Evolutionary conservation across 805 yeast genomes (phyloP).

Genomic region (Ogataea corticis): DNA sequence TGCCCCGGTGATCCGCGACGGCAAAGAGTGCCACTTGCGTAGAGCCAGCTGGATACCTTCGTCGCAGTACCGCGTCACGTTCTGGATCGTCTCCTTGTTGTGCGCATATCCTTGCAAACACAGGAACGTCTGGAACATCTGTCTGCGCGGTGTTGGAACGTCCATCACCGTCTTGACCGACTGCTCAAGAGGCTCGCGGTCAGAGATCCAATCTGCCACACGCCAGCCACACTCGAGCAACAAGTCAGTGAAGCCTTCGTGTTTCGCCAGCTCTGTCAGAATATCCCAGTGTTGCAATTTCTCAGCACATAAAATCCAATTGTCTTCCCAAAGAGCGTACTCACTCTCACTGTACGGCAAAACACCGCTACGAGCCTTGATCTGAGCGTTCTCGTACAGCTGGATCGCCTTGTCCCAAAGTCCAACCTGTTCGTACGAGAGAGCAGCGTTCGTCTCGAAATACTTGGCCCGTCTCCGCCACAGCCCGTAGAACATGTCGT

Average conservation of each 20-base stretch:
- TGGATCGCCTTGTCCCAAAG: constrained; percentile 93
- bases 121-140: constrained; percentile 91
- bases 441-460: constrained; percentile 86
- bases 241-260: constrained; percentile 95
- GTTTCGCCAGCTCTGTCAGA: constrained; percentile 92
- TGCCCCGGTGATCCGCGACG: constrained; percentile 71
- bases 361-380: constrained; percentile 92
- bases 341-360: constrained; percentile 95
- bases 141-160: constrained; percentile 96
- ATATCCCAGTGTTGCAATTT: constrained; percentile 98
- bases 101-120: constrained; percentile 93
- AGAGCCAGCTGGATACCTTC: constrained; percentile 94
- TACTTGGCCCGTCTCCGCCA: constrained; percentile 98
- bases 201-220: constrained; percentile 97
- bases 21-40: constrained; percentile 91
- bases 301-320: constrained; percentile 97
- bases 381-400: constrained; percentile 93
- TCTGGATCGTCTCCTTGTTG: constrained; percentile 81
- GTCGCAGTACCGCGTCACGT: constrained; percentile 83
- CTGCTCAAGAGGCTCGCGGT: constrained; percentile 90
- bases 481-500: constrained; percentile 94
- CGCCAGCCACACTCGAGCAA: constrained; percentile 99
- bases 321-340: constrained; percentile 96
- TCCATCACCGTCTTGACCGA: constrained; percentile 96
- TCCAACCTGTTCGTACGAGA: constrained; percentile 93